Conservation (phyloP, 768 basidiomycete species). For the Termitomyces sp. region DNA sequence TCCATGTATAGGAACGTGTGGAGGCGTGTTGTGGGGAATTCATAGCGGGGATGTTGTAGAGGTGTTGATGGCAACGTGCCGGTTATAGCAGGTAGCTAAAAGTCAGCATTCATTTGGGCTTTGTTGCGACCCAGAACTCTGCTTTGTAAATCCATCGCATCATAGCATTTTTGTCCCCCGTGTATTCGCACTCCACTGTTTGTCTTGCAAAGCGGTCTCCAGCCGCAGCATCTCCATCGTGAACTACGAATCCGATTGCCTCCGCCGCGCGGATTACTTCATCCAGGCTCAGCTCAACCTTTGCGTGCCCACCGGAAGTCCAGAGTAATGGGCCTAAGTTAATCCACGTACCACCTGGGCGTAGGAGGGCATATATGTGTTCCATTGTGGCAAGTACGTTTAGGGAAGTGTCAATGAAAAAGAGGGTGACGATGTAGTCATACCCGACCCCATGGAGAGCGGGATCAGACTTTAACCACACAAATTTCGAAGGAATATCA, state of each 20-base stretch:
- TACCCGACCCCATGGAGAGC: slow-evolving; percentile 28
- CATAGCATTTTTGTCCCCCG: slow-evolving; percentile 55
- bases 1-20: too few species aligned
- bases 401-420: slow-evolving; percentile 61
- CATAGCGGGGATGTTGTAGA: too few species aligned
- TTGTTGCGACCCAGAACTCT: slow-evolving; percentile 61
- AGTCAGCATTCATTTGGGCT: slow-evolving; percentile 16
- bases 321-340: slow-evolving; percentile 67
- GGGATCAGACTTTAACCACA: slow-evolving; percentile 12
- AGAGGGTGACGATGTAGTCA: slow-evolving; percentile 58
- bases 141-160: slow-evolving; percentile 66
- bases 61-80: too few species aligned
- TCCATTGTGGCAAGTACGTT: slow-evolving; percentile 48
- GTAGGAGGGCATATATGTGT: slow-evolving; percentile 51
- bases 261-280: slow-evolving; percentile 49
- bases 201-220: slow-evolving; percentile 18
- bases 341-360: slow-evolving; percentile 63
- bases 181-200: slow-evolving; percentile 62
- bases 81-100: too few species aligned
- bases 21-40: too few species aligned
- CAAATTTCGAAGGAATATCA: slow-evolving; percentile 2
- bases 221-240: slow-evolving; percentile 14
- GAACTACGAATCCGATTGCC: slow-evolving; percentile 48
- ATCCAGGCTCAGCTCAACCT: slow-evolving; percentile 57
- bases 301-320: slow-evolving; percentile 49